Evolutionary conservation across 768 basidiomycete genomes (phyloP).

Genomic region (Coprinopsis marcescibilis): DNA sequence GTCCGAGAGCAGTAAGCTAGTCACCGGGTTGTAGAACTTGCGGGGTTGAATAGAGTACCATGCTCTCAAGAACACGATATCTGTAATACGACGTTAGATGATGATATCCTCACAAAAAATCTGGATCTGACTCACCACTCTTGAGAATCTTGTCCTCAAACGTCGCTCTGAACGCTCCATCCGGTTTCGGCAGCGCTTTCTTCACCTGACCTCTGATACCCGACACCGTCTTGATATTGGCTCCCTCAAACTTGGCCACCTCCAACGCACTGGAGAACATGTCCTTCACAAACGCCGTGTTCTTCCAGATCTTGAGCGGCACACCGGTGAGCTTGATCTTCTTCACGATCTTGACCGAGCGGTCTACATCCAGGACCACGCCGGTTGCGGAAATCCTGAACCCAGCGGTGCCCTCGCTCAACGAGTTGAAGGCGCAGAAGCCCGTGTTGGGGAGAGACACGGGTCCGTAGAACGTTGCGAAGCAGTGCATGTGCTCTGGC

Average conservation of each 20-base stretch:
- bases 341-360: constrained; percentile 93
- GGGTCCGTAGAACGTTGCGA: constrained; percentile 95
- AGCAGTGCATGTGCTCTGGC: constrained; percentile 99
- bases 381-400: constrained; percentile 94
- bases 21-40: constrained; percentile 95
- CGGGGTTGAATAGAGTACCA: constrained; percentile 97
- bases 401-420: constrained; percentile 57
- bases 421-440: constrained; percentile 93
- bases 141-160: constrained; percentile 97
- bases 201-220: constrained; percentile 97
- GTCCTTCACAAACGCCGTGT: constrained; percentile 95
- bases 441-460: constrained; percentile 89
- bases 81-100: constrained; percentile 32
- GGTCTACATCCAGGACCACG: constrained; percentile 90
- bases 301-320: constrained; percentile 98
- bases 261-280: constrained; percentile 95
- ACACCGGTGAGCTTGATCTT: constrained; percentile 95
- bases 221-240: constrained; percentile 91
- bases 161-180: constrained; percentile 92
- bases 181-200: constrained; percentile 91
- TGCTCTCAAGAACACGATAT: constrained; percentile 90
- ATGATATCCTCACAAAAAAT: constrained; percentile 1
- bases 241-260: constrained; percentile 98
- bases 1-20: constrained; percentile 78
- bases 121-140: constrained; percentile 62